Evolutionary conservation across 1,139 yeast species (phyloP).

Genomic region (Debaryomycetaceae sp.): DNA sequence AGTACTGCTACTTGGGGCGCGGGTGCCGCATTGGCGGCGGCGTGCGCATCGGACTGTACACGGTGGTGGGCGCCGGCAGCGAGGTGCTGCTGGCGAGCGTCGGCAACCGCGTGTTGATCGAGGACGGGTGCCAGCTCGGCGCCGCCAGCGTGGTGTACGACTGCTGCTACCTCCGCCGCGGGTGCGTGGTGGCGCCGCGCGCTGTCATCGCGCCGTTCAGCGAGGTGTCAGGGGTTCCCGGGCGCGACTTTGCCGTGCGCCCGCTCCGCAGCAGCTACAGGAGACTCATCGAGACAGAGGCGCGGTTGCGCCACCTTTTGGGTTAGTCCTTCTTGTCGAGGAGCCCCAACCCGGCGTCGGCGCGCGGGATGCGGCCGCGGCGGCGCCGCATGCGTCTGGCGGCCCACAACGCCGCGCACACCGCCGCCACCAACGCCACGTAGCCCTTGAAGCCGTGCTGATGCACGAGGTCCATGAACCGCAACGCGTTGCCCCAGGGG

Average conservation of each 20-base stretch:
- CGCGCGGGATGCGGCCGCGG: constrained; percentile 6
- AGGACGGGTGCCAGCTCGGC: constrained; percentile 32
- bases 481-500: constrained; percentile 36
- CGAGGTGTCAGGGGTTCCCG: constrained; percentile 41
- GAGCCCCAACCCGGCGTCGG: constrained; percentile 14
- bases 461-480: constrained; percentile 43
- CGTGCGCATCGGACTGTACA: constrained; percentile 54
- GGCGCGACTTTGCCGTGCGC: constrained; percentile 23
- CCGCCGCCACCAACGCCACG: constrained; percentile 17
- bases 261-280: constrained; percentile 39
- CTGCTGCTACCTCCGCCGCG: constrained; percentile 50
- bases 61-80: constrained; percentile 44
- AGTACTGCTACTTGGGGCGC: constrained; percentile 39
- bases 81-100: constrained; percentile 43
- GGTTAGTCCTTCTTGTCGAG: constrained; percentile 13
- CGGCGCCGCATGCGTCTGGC: constrained; percentile 8
- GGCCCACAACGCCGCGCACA: constrained; percentile 5
- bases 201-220: constrained; percentile 60
- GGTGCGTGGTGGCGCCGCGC: constrained; percentile 49
- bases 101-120: constrained; percentile 58
- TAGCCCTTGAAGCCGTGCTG: constrained; percentile 44
- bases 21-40: constrained; percentile 22
- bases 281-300: constrained; percentile 36
- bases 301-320: constrained; percentile 30
- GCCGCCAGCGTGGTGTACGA: constrained; percentile 54